These are phyloP conservation scores for Scolecobasidium constrictum DNA, from an alignment of 2,329 filamentous ascomycete species.

Conservation along the genomic window DNA sequence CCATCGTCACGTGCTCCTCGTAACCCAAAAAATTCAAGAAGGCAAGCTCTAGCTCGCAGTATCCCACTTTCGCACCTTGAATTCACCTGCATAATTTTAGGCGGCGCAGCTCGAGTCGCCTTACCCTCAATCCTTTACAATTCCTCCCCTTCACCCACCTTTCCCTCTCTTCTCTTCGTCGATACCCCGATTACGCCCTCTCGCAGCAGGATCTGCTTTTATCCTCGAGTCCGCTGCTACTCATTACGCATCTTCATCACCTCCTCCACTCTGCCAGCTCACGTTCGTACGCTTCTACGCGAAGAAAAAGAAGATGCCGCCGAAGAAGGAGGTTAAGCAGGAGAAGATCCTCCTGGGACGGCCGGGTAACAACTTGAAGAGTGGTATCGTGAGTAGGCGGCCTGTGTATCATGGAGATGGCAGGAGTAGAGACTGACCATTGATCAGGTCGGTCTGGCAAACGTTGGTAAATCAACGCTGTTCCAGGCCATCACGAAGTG, in stretches of 20 bases:
- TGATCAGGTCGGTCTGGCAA: constrained; percentile 97
- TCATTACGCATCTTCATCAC: constrained; percentile 24
- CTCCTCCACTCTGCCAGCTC: constrained; percentile 27
- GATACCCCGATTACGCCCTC: constrained; percentile 40
- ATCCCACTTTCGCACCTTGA: neutral
- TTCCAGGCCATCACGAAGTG: constrained; percentile 99
- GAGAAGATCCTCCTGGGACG: constrained; percentile 94
- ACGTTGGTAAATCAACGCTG: constrained; percentile 97
- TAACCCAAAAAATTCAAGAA: no score
- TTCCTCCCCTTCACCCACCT: neutral
- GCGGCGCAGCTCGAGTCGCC: constrained; percentile 5
- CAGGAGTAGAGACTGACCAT: no score
- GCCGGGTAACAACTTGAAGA: constrained; percentile 97
- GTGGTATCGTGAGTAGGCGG: constrained; percentile 81
- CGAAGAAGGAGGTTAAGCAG: constrained; percentile 85
- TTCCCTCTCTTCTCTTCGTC: constrained; percentile 19
- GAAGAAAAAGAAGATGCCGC: constrained; percentile 70
- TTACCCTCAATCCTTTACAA: neutral
- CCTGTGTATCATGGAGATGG: constrained; percentile 17
- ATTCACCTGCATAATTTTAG: neutral
- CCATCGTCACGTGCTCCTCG: no score
- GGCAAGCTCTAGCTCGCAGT: neutral
- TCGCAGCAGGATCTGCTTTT: constrained; percentile 37
- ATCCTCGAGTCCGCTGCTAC: constrained; percentile 22
- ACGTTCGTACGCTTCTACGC: constrained; percentile 43